Conservation (phyloP, 768 basidiomycete genomes). For the Cyathus striatus region DNA sequence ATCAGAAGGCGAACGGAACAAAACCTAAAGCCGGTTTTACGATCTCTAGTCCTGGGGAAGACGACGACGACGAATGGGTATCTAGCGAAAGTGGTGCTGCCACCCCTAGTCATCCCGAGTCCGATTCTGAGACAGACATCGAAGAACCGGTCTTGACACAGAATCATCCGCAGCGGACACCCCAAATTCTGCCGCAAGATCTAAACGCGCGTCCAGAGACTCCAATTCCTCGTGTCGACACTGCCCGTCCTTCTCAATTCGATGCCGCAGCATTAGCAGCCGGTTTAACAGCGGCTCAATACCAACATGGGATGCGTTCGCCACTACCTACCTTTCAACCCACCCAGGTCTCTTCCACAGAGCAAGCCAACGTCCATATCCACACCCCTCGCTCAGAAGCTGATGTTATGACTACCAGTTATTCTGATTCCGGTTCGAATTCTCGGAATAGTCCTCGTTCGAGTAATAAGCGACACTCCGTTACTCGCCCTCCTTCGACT, state of each 20-base stretch:
- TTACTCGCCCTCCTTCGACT: slow-evolving; percentile 58
- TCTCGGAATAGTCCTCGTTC: slow-evolving; percentile 22
- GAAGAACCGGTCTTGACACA: slow-evolving; percentile 18
- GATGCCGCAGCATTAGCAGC: slow-evolving; percentile 5
- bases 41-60: slow-evolving; percentile 42
- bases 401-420: neutral
- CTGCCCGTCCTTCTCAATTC: slow-evolving; percentile 31
- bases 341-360: too few relatives aligned
- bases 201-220: neutral
- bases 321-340: neutral
- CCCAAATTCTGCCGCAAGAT: neutral
- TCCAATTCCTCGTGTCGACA: slow-evolving; percentile 11
- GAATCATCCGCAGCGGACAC: neutral
- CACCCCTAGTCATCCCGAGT: slow-evolving; percentile 51
- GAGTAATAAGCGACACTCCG: slow-evolving; percentile 31
- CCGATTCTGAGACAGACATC: slow-evolving; percentile 37
- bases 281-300: neutral
- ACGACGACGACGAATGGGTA: slow-evolving; percentile 71
- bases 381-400: slow-evolving; percentile 1
- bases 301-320: neutral
- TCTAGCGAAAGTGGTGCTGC: slow-evolving; percentile 74
- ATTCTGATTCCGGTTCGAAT: slow-evolving; percentile 12
- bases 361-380: neutral
- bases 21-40: slow-evolving; percentile 52
- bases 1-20: slow-evolving; percentile 20